These are phyloP conservation scores for Lagerstroemia speciosa DNA, from an alignment of 345 rosid species.

Conservation along the genomic window DNA sequence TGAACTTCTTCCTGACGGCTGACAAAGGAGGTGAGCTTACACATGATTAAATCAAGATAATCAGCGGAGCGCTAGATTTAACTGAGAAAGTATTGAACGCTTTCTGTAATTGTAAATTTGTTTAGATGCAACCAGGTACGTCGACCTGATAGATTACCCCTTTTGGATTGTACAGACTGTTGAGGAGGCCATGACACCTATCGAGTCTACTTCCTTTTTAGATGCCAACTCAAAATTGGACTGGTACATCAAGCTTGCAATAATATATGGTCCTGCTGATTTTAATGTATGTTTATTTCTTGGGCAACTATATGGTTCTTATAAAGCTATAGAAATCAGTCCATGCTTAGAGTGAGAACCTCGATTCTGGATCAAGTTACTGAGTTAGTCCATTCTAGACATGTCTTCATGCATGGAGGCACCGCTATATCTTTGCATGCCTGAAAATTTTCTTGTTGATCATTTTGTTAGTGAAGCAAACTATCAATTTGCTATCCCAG, in stretches of 20 bases:
- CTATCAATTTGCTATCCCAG: too few relatives aligned
- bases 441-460: too few relatives aligned
- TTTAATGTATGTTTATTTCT: not conserved
- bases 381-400: too few relatives aligned
- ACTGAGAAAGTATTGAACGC: constrained; percentile 60
- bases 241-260: constrained; percentile 35
- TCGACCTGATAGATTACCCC: too few relatives aligned
- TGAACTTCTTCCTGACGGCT: constrained; percentile 37
- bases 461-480: too few relatives aligned
- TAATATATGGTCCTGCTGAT: not conserved
- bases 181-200: constrained; percentile 99
- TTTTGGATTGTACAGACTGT: too few relatives aligned
- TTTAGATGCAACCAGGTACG: too few relatives aligned
- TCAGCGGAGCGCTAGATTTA: constrained; percentile 93
- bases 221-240: constrained; percentile 96
- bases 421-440: too few relatives aligned
- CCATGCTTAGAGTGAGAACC: not conserved
- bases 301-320: not conserved
- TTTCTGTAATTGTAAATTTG: too few relatives aligned
- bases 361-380: not conserved
- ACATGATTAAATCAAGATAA: constrained; percentile 91
- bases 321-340: not conserved
- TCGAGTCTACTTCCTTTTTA: constrained; percentile 90
- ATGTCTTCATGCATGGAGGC: too few relatives aligned
- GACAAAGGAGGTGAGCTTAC: constrained; percentile 98